Conservation (phyloP, 2,329 filamentous ascomycete species). For the Shiraia bambusicola region DNA sequence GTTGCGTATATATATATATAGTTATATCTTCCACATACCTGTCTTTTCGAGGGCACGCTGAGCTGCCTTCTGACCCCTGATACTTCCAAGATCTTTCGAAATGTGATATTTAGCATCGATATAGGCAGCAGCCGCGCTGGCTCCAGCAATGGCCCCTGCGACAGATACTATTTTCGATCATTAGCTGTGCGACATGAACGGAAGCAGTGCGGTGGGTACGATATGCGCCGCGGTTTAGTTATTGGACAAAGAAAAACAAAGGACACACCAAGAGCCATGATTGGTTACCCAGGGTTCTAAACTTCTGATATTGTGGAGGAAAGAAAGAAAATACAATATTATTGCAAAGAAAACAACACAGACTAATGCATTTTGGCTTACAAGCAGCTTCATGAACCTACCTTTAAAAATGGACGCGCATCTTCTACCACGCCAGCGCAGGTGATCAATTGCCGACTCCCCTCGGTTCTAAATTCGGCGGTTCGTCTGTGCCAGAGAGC, state of each 20-base stretch:
- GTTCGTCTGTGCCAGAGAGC: background rate
- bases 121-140: slow-evolving; percentile 56
- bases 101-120: slow-evolving; percentile 71
- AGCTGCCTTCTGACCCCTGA: slow-evolving; percentile 49
- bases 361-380: background rate
- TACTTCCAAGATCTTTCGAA: slow-evolving; percentile 57
- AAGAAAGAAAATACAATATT: background rate
- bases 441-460: slow-evolving; percentile 32
- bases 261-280: slow-evolving; percentile 15
- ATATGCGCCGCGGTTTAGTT: background rate
- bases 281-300: too few species aligned
- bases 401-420: slow-evolving; percentile 8
- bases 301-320: too few species aligned
- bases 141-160: slow-evolving; percentile 38
- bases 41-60: slow-evolving; percentile 52
- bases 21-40: slow-evolving; percentile 42
- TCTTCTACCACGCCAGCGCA: slow-evolving; percentile 18
- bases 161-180: slow-evolving; percentile 26
- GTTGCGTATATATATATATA: too few species aligned
- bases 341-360: background rate
- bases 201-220: background rate
- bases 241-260: background rate
- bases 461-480: slow-evolving; percentile 18
- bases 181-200: slow-evolving; percentile 7
- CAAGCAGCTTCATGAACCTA: slow-evolving; percentile 7